Base-by-base conservation (phyloP, 208 protist genomes). In the Angomonas deanei region DNA sequence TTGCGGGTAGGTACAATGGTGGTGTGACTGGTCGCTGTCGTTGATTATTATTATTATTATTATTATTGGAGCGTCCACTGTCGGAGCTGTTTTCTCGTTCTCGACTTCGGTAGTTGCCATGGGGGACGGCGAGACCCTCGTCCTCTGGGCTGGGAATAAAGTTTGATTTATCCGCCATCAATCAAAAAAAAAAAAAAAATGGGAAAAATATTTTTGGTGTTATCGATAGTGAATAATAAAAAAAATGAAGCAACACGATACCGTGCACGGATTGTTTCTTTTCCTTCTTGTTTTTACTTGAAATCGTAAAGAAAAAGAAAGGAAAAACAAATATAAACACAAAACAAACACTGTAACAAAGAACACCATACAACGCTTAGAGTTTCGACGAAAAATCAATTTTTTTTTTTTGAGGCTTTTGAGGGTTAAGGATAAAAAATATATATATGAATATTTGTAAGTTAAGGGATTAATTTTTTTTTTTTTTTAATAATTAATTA, bases 391-490 rank as follows among this genome's bases (percentile, higher is more conserved):
- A 60, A n/a, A n/a, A 42, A 42, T n/a, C 34, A 42, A 15, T 42
- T 42, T 42, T 42, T 42, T 42, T 42, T 42, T 42, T 42, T 31
- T 60, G 15, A 46, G 5, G 28, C 31, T 32, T 24, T 34, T 34
- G 4, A 42, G 38, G 15, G 1, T 39, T 23, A 21, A 10, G 32
- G 38, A 28, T 50, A 46, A 30, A 31, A 48, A 62, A 42, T 24
- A 30, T 27, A 59, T 59, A 39, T 59, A 59, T 39, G 17, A 33
- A 59, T 54, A 54, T 54, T 24, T 17, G 26, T 23, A 58, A 58
- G 19, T 8, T 23, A 34, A n/a, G 1, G 15, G 23, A 36, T 53
- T 49, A 23, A 38, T 0, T 56, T 69, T 60, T 69, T 69, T 64
- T 34, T 50, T 39, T 38, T 47, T 49, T 66, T 66, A 34, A 21